Evolutionary conservation across 208 protist genomes (phyloP).

Genomic region (Histomonas meleagridis): DNA sequence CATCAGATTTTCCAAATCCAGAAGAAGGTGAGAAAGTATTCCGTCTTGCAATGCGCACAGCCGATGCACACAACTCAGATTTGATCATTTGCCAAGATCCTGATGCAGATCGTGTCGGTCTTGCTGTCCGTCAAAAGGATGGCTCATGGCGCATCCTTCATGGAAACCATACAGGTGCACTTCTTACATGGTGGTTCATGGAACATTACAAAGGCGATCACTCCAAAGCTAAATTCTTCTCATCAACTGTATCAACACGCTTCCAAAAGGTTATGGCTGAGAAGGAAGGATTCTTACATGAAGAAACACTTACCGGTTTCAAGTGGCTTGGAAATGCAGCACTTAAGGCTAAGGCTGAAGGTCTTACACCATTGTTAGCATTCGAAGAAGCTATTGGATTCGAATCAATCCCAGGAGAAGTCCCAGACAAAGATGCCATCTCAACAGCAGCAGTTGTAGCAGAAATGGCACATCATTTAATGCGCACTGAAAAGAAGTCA

Average conservation of each 20-base stretch:
- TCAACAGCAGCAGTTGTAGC: neutral
- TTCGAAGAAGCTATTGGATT: conserved; percentile 38
- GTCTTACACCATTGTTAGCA: neutral
- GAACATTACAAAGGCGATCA: neutral
- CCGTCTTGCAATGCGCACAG: neutral
- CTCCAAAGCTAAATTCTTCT: neutral
- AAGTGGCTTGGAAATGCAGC: conserved; percentile 32
- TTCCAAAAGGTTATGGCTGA: neutral
- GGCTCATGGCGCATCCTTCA: neutral
- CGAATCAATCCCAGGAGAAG: neutral
- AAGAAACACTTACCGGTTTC: conserved; percentile 36
- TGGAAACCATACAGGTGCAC: conserved; percentile 25
- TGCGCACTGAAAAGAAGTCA: conserved; percentile 1
- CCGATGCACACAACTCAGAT: neutral
- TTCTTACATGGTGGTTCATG: conserved; percentile 19
- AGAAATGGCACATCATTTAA: neutral
- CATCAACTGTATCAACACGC: neutral
- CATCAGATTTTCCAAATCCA: neutral
- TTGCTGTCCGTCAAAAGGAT: neutral
- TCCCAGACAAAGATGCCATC: conserved; percentile 18
- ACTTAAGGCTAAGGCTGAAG: neutral
- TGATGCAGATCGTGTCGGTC: neutral
- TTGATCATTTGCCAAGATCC: conserved; percentile 11
- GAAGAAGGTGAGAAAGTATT: conserved; percentile 1
- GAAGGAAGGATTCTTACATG: neutral